Conservation (phyloP, 2,329 filamentous ascomycete genomes). For the Pseudogymnoascus sp. region DNA sequence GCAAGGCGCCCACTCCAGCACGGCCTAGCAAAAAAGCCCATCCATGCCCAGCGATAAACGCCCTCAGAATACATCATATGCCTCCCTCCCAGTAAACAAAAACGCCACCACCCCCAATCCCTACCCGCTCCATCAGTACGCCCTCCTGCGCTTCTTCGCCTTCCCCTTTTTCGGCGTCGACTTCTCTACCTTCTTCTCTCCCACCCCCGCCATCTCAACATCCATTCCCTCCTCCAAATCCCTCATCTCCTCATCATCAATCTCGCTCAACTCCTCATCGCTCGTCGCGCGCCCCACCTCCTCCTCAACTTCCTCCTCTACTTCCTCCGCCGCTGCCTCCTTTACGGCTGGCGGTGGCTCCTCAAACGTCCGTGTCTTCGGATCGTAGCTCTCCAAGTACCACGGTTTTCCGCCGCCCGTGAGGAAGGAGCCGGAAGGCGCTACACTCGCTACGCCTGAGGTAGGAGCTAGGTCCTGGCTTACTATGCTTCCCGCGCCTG, state of each 20-base stretch:
- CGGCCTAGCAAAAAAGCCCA: not conserved
- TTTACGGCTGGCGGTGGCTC: not conserved
- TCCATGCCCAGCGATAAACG: not conserved
- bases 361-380: conserved; percentile 25
- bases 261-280: conserved; percentile 73
- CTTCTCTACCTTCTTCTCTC: conserved; percentile 1
- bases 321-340: not conserved
- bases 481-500: conserved; percentile 24
- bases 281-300: conserved; percentile 66
- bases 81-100: not conserved
- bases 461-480: conserved; percentile 17
- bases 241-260: conserved; percentile 83
- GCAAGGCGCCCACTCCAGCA: not conserved
- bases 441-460: not conserved
- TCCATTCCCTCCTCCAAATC: conserved; percentile 42
- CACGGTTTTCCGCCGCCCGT: conserved; percentile 74
- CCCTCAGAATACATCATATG: not conserved
- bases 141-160: conserved; percentile 15
- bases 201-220: conserved; percentile 13
- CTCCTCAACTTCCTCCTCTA: conserved; percentile 56
- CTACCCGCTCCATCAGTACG: not conserved
- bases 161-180: conserved; percentile 12
- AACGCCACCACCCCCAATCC: not conserved
- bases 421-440: conserved; percentile 38
- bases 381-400: conserved; percentile 78